A percentile compares a stretch with the other conserved stretches of the same genome.
Evolutionary conservation across 2,329 filamentous ascomycete genomes (phyloP).

Genomic region (Neurospora crassa): DNA sequence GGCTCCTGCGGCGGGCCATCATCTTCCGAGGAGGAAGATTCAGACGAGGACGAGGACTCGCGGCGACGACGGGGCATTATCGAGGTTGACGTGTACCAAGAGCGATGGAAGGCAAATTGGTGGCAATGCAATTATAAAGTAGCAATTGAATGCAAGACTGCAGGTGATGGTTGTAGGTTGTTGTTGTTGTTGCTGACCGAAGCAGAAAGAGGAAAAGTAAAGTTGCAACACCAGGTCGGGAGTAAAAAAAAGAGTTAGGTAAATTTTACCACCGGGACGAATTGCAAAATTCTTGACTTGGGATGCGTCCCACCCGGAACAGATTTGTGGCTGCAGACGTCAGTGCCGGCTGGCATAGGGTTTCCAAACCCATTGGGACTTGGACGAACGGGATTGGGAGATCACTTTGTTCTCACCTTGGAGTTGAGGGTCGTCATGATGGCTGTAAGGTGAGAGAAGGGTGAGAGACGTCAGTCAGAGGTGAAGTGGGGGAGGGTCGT

Average conservation of each 20-base stretch:
- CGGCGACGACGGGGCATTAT: not conserved
- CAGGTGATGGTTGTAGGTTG: not conserved
- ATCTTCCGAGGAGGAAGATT: not conserved
- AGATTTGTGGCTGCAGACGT: not conserved
- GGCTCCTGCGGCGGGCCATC: not conserved
- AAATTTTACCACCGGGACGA: not conserved
- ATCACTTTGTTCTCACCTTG: not conserved
- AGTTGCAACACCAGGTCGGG: not conserved
- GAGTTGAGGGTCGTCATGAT: not conserved
- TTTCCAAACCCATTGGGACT: not conserved
- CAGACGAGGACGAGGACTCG: not conserved
- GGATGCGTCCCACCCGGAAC: not conserved
- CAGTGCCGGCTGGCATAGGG: not conserved
- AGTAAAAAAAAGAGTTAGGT: not conserved
- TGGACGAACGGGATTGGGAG: not conserved
- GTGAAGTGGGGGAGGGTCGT: no score
- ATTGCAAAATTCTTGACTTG: not conserved
- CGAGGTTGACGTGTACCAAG: not conserved
- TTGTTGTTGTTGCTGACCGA: not conserved
- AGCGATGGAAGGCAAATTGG: not conserved
- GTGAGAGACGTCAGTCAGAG: no score
- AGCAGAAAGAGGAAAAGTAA: not conserved
- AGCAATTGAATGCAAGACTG: not conserved
- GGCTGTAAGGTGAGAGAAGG: no score
- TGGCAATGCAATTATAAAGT: not conserved